Conservation (phyloP, 2,329 filamentous ascomycete species). For the Exserohilum turcica region DNA sequence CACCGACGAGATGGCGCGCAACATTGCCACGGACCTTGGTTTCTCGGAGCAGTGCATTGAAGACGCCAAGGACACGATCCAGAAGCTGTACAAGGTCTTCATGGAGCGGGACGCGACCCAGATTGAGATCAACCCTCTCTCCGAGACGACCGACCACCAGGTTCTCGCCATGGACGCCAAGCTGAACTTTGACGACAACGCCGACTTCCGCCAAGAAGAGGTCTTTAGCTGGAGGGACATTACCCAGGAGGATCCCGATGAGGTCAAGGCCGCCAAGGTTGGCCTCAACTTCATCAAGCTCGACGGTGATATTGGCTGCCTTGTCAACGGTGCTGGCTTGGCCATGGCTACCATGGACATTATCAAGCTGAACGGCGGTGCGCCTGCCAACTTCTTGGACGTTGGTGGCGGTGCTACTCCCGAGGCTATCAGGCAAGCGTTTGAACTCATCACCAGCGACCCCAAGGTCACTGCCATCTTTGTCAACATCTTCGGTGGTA, state of each 20-base stretch:
- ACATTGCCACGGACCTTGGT: slow-evolving; percentile 88
- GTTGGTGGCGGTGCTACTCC: slow-evolving; percentile 97
- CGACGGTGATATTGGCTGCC: slow-evolving; percentile 97
- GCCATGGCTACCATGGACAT: slow-evolving; percentile 99
- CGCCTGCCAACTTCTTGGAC: slow-evolving; percentile 97
- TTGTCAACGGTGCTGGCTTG: slow-evolving; percentile 98
- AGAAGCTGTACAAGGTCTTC: slow-evolving; percentile 99
- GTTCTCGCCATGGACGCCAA: slow-evolving; percentile 99
- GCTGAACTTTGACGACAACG: slow-evolving; percentile 98
- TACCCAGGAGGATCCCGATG: slow-evolving; percentile 94
- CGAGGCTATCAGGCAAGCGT: slow-evolving; percentile 94
- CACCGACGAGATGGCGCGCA: slow-evolving; percentile 90
- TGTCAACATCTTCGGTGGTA: slow-evolving; percentile 99
- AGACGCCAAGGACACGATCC: slow-evolving; percentile 92
- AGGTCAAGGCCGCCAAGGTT: slow-evolving; percentile 92
- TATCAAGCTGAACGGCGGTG: slow-evolving; percentile 98
- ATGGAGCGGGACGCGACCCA: slow-evolving; percentile 97
- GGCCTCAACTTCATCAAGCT: slow-evolving; percentile 99
- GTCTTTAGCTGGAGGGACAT: slow-evolving; percentile 92
- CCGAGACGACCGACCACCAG: slow-evolving; percentile 97
- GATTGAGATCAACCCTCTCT: slow-evolving; percentile 99
- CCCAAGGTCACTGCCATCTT: slow-evolving; percentile 98
- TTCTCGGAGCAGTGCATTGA: slow-evolving; percentile 98
- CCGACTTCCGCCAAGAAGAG: slow-evolving; percentile 97
- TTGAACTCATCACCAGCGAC: slow-evolving; percentile 98